Evolutionary conservation across 805 yeast species (phyloP).

Genomic region (Zygoascus tannicola): DNA sequence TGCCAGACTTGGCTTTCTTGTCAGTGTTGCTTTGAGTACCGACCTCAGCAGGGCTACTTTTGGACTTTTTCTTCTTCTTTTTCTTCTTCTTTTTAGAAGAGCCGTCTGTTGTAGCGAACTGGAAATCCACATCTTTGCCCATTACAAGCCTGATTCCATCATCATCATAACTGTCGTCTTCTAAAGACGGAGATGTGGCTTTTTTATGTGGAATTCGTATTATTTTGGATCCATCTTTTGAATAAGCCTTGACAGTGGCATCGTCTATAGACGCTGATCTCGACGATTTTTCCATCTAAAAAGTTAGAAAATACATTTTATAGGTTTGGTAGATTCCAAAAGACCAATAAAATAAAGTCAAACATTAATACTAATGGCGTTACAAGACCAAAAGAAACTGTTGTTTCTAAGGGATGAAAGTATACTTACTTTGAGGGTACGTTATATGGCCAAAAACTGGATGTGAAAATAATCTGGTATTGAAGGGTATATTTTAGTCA

Average conservation of each 20-base stretch:
- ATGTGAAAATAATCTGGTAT: too few species aligned
- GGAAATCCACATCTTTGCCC: constrained; percentile 29
- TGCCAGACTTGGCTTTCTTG: constrained; percentile 3
- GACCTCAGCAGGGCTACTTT: constrained; percentile 18
- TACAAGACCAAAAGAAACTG: too few species aligned
- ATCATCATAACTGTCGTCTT: constrained; percentile 10
- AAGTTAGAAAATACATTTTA: too few species aligned
- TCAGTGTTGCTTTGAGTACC: constrained; percentile 26
- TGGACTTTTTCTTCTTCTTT: constrained; percentile 31
- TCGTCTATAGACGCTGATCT: too few species aligned
- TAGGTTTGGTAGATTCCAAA: too few species aligned
- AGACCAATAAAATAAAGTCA: too few species aligned
- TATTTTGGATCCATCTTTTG: constrained; percentile 18
- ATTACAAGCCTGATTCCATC: constrained; percentile 17
- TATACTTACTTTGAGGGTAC: too few species aligned
- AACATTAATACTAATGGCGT: too few species aligned
- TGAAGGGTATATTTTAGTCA: too few species aligned
- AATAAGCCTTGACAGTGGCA: constrained; percentile 10
- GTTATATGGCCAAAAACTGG: too few species aligned
- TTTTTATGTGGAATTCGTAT: constrained; percentile 15
- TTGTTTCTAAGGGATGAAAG: too few species aligned
- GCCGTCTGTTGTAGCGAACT: constrained; percentile 17
- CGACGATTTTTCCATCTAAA: too few species aligned
- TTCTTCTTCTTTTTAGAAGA: constrained; percentile 11
- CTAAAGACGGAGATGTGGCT: background rate